A percentile compares a stretch with the other conserved stretches of the same genome.
Evolutionary conservation across 2,329 filamentous ascomycete species (phyloP).

Genomic region (Trichoderma breve): DNA sequence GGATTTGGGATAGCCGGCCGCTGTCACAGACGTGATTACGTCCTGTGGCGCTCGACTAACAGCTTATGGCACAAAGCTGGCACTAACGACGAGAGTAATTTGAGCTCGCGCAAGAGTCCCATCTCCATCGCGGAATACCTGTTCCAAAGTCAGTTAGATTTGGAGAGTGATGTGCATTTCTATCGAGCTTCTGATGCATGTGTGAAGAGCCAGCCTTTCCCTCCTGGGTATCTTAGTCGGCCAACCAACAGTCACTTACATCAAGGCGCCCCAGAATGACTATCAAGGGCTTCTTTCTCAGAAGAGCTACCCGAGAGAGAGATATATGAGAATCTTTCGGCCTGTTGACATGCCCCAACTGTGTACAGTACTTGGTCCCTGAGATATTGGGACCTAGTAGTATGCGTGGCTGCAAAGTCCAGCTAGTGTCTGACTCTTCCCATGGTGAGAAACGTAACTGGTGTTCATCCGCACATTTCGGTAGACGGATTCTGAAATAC

Average conservation of each 20-base stretch:
- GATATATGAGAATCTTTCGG: background rate
- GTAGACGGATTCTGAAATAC: background rate
- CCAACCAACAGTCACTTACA: background rate
- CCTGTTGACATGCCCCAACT: background rate
- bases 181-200: background rate
- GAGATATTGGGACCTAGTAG: background rate
- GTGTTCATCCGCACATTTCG: background rate
- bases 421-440: background rate
- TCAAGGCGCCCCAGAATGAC: background rate
- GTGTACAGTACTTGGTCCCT: background rate
- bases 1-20: slow-evolving; percentile 5
- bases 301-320: background rate
- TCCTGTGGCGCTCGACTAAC: slow-evolving; percentile 8
- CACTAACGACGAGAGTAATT: background rate
- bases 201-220: background rate
- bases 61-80: background rate
- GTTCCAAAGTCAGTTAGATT: background rate
- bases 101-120: background rate
- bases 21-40: slow-evolving; percentile 7
- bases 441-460: background rate
- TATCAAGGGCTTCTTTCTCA: background rate
- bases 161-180: background rate
- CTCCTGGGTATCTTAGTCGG: background rate
- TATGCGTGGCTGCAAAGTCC: background rate
- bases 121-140: background rate